Base-by-base conservation (phyloP, 352 stramenopile species). In the Globisporangium emineosum region DNA sequence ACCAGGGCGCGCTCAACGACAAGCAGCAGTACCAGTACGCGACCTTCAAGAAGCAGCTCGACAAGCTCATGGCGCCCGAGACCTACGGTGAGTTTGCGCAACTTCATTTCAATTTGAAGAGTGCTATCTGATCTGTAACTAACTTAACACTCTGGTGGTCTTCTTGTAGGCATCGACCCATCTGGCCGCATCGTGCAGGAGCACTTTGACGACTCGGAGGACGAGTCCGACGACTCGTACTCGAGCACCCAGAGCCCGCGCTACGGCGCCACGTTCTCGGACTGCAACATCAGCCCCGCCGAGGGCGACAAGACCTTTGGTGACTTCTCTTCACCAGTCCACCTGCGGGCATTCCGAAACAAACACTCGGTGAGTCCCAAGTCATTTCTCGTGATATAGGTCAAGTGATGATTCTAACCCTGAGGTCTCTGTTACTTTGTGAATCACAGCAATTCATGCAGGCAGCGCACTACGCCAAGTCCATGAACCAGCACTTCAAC, bases 11-110 rank as follows among this genome's bases (percentile, higher is more conserved):
- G 15, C 69, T 90, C 27, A 90, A 75, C 57, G 74, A 85, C 59
- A 90, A 90, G 65, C 79, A 90, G 65, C 62, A 85, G 57, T 72
- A 78, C 10, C 81, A 90, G 42, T 80, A 74, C 55, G 69, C 65
- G 10, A 83, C 73, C 21, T 88, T 83, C 63, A 89, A 86, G 67
- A 77, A 81, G 54, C 79, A 90, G 65, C 66, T 90, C 33, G 72
- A 85, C 57, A 85, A 74, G 63, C 76, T 90, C 57, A 75, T 90
- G 78, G 70, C 76, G 17, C 79, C 79, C 1, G 74, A 88, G 65
- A 89, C 81, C 17, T 90, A 89, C 59, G 79, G 66, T 70, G n/a
- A 21, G 57, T 42, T 6, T 21, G 6, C 2, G 5, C n/a, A n/a
- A n/a, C n/a, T n/a, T n/a, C n/a, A n/a, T n/a, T n/a, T n/a, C n/a